These are phyloP conservation scores for Leptographium galeiforme DNA, from an alignment of 2,329 filamentous ascomycete species.

Conservation along the genomic window DNA sequence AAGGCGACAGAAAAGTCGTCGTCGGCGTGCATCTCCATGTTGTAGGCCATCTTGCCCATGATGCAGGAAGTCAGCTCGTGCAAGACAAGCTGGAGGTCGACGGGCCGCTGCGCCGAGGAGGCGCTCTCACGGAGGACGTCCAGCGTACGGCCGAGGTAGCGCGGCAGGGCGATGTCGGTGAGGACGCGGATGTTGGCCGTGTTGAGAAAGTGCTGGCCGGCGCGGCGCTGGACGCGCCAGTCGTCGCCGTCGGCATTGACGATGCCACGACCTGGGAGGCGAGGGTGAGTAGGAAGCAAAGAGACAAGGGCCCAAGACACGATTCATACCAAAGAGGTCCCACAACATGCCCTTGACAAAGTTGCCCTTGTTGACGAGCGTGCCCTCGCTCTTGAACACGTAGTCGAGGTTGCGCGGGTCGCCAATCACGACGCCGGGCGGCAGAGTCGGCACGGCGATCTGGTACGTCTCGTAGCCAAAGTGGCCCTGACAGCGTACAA, in stretches of 20 bases:
- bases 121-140: conserved; percentile 18
- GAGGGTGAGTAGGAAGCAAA: neutral
- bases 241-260: conserved; percentile 53
- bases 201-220: conserved; percentile 45
- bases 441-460: conserved; percentile 48
- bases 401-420: conserved; percentile 49
- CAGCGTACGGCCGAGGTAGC: conserved; percentile 33
- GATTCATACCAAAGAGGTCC: conserved; percentile 51
- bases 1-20: conserved; percentile 48
- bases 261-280: conserved; percentile 42
- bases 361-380: conserved; percentile 44
- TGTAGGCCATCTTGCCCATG: conserved; percentile 57
- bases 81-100: conserved; percentile 47
- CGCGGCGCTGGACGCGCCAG: conserved; percentile 50
- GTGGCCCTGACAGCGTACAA: conserved; percentile 40
- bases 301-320: neutral
- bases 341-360: conserved; percentile 47
- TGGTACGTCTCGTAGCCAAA: conserved; percentile 48
- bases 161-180: conserved; percentile 42
- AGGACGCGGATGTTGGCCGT: conserved; percentile 42
- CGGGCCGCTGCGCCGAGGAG: conserved; percentile 13
- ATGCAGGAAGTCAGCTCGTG: conserved; percentile 51
- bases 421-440: conserved; percentile 49
- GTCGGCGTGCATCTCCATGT: conserved; percentile 52
- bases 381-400: conserved; percentile 45